Base-by-base conservation (phyloP, 179 eudicot species). In the Beta macrorhiza region DNA sequence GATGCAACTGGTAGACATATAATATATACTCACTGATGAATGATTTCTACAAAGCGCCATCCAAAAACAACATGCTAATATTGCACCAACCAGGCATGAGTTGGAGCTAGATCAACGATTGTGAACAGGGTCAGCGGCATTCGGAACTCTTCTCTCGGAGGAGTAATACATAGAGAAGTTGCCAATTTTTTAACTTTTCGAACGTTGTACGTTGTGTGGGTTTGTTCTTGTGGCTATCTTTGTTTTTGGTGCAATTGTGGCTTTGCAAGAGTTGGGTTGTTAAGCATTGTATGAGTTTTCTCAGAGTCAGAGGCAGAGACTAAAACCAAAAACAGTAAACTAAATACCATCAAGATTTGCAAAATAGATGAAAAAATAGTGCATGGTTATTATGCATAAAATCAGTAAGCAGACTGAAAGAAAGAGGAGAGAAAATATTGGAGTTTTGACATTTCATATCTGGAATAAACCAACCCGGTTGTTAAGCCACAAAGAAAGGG, bases 61-160 rank as follows among this genome's bases (percentile, higher is more conserved):
- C 42, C 42, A 37, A 2, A 37, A 37, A 37, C 42, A 37, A 0
- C 42, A 37, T 37, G 42, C 42, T 37, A 37, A 37, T 37, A 37
- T 37, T 37, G 42, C 42, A 56, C 44, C 62, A 51, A 73, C 42
- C 37, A n/a, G 11, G 37, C 37, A 44, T 32, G 5, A 11, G 12
- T 45, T 42, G 22, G 10, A 11, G 44, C 16, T 5, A 5, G 1
- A 29, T 78, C 25, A 78, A 29, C 81, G 76, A 69, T 79, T 79
- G 55, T 79, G 81, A 57, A 79, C 44, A 17, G 81, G 81, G 47
- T 79, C 81, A 4, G 75, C 55, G 3, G 75, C 12, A 22, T 79
- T 47, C 5, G 81, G 71, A 79, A 56, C 56, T 37, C 14, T 79
- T 55, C 74, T 79, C 79, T 76, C 45, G n/a, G 79, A 47, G 15